Percentiles rank a stretch among this genome's conserved stretches.
These are phyloP conservation scores for Fusarium sp. DNA, from an alignment of 2,329 filamentous ascomycete species.

Conservation along the genomic window DNA sequence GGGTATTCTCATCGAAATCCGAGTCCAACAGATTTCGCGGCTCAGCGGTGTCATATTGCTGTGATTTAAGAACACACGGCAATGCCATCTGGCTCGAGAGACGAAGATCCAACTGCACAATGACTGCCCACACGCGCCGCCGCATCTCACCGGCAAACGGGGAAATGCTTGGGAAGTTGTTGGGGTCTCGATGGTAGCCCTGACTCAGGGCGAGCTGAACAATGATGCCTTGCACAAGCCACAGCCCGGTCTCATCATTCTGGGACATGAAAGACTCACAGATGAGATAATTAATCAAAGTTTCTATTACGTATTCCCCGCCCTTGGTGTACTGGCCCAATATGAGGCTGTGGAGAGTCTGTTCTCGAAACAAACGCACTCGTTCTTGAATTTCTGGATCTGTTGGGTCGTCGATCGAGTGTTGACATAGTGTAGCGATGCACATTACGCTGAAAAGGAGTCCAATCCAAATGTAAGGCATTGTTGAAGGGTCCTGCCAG, in stretches of 20 bases:
- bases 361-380: background rate
- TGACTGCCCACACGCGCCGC: conserved; percentile 60
- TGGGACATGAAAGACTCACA: conserved; percentile 20
- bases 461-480: background rate
- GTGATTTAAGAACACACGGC: conserved; percentile 4
- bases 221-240: conserved; percentile 24
- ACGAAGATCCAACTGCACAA: conserved; percentile 67
- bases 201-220: conserved; percentile 29
- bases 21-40: conserved; percentile 17
- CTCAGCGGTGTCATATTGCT: conserved; percentile 14
- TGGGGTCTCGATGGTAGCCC: conserved; percentile 30
- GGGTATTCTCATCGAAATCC: conserved; percentile 18
- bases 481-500: background rate
- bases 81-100: conserved; percentile 73
- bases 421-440: background rate
- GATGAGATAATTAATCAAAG: conserved; percentile 21
- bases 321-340: conserved; percentile 20
- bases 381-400: background rate
- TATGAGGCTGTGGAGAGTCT: background rate
- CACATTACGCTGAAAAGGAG: background rate
- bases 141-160: conserved; percentile 63
- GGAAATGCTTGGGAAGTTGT: conserved; percentile 19
- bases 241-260: conserved; percentile 2
- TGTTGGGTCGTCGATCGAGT: background rate
- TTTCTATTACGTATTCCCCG: conserved; percentile 25